Evolutionary conservation across 805 yeast genomes (phyloP), one percentile per base, ranked within the genome.

Genomic region (Metschnikowia shivogae): DNA sequence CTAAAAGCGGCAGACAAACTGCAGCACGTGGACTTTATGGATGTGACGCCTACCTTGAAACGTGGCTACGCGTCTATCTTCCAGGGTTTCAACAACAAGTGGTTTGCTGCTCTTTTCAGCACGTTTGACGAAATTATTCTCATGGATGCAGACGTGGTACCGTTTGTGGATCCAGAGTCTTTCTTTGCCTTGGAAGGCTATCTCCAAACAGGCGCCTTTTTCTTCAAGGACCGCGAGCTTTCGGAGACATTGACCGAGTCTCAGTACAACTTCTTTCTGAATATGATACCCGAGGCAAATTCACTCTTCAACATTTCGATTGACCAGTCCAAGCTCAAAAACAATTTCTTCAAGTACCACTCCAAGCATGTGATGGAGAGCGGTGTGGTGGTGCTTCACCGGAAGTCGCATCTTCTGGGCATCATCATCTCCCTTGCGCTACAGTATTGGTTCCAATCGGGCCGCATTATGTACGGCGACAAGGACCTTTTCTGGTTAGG

Each of bases 401-500:
- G 63, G n/a, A 42, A 44, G 5, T 44, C 49, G 2, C 68, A 64
- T 48, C 44, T 50, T 20, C 45, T 39, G 42, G 57, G 57, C 1
- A 50, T 54, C 17, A 32, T 54, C 17, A 37, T 50, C 3, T 45
- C 54, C 7, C 30, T 46, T 13, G 44, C 49, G 10, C 45, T 54
- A 30, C 57, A 46, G 30, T 47, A 49, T 27, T 51, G 48, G 50
- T 40, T 32, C 36, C 35, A 27, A 22, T 67, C 74, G 10, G 48
- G 53, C 4, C 37, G 46, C 20, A 50, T 58, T 24, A 46, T 62
- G 49, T 48, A 57, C 38, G 60, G 65, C 14, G 59, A 57, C 56
- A 50, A 58, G 45, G 70, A 67, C 39, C 50, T 60, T 27, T 52
- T 63, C 33, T 67, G 64, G 66, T 36, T 67, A 3, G 69, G 68